phyloP scores from a whole-genome alignment of 202 grass and related monocot genomes.

The Carex sylvatica region DNA sequence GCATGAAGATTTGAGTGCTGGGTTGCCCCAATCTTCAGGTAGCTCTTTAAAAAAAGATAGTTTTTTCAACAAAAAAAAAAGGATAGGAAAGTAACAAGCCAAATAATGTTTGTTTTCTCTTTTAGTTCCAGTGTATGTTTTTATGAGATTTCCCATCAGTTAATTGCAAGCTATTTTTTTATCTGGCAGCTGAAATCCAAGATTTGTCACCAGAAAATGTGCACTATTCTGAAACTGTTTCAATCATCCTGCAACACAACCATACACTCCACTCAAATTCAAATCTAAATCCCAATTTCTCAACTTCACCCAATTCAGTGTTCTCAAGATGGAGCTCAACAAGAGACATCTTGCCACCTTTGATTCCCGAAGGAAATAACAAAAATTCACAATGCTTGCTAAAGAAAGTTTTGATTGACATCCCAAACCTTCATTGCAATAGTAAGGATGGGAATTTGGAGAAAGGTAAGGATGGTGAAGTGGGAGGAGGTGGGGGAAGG shows the following conservation, averaged over 20 bases:
- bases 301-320: slow-evolving; percentile 34
- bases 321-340: slow-evolving; percentile 56
- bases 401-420: slow-evolving; percentile 40
- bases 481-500: slow-evolving; percentile 24
- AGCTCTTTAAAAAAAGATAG: not conserved
- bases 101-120: not conserved
- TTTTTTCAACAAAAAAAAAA: not conserved
- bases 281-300: slow-evolving; percentile 19
- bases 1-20: slow-evolving; percentile 41
- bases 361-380: not conserved
- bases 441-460: slow-evolving; percentile 30
- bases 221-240: slow-evolving; percentile 63
- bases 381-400: slow-evolving; percentile 52
- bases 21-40: slow-evolving; percentile 49
- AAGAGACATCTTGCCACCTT: slow-evolving; percentile 5
- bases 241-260: slow-evolving; percentile 46
- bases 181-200: slow-evolving; percentile 40
- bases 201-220: slow-evolving; percentile 54
- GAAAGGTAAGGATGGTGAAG: slow-evolving; percentile 31
- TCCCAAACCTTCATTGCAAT: slow-evolving; percentile 16
- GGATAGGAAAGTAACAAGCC: not conserved
- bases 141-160: not conserved
- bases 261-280: slow-evolving; percentile 10
- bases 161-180: not conserved
- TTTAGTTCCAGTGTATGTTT: slow-evolving; percentile 16